These are phyloP conservation scores for Salmacisia buchloeana DNA, from an alignment of 1,284 basidiomycete species.

Conservation along the genomic window DNA sequence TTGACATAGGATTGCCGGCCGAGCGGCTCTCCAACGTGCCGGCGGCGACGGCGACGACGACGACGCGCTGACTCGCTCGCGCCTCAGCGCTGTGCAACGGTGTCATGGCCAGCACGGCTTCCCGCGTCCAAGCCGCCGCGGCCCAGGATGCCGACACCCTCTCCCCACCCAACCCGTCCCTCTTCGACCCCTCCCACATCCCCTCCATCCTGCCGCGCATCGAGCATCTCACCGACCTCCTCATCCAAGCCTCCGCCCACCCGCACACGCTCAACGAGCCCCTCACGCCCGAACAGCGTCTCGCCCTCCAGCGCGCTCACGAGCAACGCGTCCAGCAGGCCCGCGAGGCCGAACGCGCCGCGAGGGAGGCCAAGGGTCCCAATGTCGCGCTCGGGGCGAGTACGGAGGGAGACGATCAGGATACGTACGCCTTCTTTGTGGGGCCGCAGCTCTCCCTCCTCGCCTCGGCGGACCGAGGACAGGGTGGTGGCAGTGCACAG, in stretches of 20 bases:
- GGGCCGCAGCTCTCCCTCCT: neutral
- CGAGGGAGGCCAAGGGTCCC: neutral
- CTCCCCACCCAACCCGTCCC: neutral
- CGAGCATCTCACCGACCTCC: neutral
- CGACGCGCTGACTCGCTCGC: too few relatives aligned
- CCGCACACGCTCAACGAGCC: slow-evolving; percentile 5
- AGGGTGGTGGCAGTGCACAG: too few relatives aligned
- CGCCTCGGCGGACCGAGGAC: neutral
- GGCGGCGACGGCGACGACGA: too few relatives aligned
- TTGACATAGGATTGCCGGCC: too few relatives aligned
- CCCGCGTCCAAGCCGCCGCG: too few relatives aligned
- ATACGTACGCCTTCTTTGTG: neutral
- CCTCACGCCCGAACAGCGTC: neutral
- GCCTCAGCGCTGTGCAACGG: too few relatives aligned
- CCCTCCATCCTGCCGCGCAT: slow-evolving; percentile 1
- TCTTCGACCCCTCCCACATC: slow-evolving; percentile 3
- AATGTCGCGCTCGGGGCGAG: slow-evolving; percentile 1
- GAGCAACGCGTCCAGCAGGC: neutral
- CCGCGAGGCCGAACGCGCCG: neutral
- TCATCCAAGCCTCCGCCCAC: neutral
- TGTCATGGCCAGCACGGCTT: too few relatives aligned
- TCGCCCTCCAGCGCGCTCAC: neutral
- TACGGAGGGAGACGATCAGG: neutral
- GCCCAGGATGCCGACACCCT: neutral
- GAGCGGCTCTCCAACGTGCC: too few relatives aligned